phyloP scores from a whole-genome alignment of 257 asterid species.

The Solanum acaule region DNA sequence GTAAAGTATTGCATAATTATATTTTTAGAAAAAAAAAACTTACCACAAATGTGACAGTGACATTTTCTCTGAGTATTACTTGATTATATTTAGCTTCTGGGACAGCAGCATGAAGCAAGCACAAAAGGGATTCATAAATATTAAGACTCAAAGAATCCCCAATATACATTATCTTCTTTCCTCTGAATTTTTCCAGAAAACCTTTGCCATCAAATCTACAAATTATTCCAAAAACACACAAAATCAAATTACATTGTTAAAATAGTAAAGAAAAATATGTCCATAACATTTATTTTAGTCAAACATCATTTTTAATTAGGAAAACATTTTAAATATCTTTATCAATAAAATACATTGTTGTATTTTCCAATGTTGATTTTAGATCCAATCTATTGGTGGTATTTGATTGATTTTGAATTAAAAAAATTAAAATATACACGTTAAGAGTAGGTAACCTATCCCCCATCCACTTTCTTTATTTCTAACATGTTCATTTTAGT shows the following conservation, averaged over 20 bases:
- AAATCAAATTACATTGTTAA: background rate
- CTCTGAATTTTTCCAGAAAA: conserved; percentile 38
- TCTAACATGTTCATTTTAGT: background rate
- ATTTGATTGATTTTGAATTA: background rate
- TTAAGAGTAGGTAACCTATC: too few relatives aligned
- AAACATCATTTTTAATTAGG: background rate
- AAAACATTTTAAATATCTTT: background rate
- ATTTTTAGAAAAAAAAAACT: too few relatives aligned
- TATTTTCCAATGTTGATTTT: background rate
- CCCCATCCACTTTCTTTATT: too few relatives aligned
- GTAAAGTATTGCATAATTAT: too few relatives aligned
- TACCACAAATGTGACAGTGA: conserved; percentile 40
- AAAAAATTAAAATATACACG: too few relatives aligned
- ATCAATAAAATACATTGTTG: background rate
- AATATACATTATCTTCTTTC: conserved; percentile 47
- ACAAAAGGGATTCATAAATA: conserved; percentile 42
- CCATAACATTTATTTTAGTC: background rate
- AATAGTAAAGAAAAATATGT: background rate
- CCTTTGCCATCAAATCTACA: conserved; percentile 45
- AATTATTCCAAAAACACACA: background rate
- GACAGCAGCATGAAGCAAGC: conserved; percentile 29
- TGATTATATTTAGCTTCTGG: conserved; percentile 11
- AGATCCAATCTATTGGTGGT: too few relatives aligned
- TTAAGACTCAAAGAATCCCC: conserved; percentile 63
- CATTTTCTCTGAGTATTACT: background rate